Percentiles rank a stretch among this genome's conserved stretches.
Evolutionary conservation across 2,329 filamentous ascomycete genomes (phyloP).

Genomic region (Thyridium curvatum): DNA sequence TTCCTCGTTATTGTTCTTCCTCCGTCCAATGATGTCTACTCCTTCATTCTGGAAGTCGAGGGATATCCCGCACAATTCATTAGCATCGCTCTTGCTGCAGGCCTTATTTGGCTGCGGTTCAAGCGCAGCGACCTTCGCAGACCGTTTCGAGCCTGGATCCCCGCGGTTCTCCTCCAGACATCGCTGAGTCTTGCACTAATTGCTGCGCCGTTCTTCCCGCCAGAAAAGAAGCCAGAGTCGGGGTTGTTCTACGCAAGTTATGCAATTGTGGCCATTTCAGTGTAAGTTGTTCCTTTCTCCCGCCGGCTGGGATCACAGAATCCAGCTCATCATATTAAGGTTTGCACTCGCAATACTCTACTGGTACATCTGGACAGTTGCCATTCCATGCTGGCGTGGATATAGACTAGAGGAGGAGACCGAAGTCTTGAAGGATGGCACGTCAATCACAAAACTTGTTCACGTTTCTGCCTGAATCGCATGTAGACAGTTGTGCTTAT

Average conservation of each 20-base stretch:
- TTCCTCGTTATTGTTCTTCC: conserved; percentile 60
- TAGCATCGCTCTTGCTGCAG: conserved; percentile 47
- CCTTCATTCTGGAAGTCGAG: conserved; percentile 67
- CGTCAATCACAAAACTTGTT: conserved; percentile 54
- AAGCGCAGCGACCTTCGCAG: conserved; percentile 53
- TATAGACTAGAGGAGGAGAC: conserved; percentile 58
- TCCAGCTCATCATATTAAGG: conserved; percentile 24
- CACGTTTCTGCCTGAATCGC: conserved; percentile 18
- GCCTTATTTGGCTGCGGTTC: conserved; percentile 54
- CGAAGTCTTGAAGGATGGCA: conserved; percentile 59
- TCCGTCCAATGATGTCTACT: conserved; percentile 60
- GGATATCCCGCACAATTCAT: conserved; percentile 61
- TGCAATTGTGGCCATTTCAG: conserved; percentile 42
- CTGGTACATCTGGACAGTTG: conserved; percentile 62
- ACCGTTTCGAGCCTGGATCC: conserved; percentile 60
- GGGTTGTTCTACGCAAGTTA: conserved; percentile 48
- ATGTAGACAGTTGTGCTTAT: too few species aligned
- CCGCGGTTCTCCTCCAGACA: conserved; percentile 51
- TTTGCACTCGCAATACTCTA: conserved; percentile 54
- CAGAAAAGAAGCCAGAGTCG: conserved; percentile 36
- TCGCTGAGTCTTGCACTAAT: conserved; percentile 47
- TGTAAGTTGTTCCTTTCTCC: conserved; percentile 35
- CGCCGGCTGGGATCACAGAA: background rate
- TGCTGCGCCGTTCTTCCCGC: conserved; percentile 56
- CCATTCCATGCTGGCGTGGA: conserved; percentile 51